Evolutionary conservation across 2,329 filamentous ascomycete species (phyloP).

Genomic region (Neopestalotiopsis clavispora): DNA sequence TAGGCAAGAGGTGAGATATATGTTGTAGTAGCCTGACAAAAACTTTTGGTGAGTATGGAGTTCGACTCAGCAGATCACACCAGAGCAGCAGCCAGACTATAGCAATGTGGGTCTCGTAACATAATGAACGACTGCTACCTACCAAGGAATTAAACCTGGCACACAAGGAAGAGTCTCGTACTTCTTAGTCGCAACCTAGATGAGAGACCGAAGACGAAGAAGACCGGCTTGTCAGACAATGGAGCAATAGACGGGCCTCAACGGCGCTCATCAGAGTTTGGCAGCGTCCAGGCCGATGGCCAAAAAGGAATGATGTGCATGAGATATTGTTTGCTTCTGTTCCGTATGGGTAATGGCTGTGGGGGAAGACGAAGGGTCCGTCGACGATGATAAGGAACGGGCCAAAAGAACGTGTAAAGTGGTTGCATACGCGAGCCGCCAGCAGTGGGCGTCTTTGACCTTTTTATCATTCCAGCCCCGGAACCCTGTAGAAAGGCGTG

Average conservation of each 20-base stretch:
- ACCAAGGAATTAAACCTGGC: slow-evolving; percentile 9
- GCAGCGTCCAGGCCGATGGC: slow-evolving; percentile 3
- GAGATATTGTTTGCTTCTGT: slow-evolving; percentile 17
- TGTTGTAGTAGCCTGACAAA: slow-evolving; percentile 33
- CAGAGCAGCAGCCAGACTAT: slow-evolving; percentile 29
- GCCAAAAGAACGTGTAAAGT: slow-evolving; percentile 32
- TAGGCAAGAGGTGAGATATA: slow-evolving; percentile 42
- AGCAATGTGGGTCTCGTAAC: slow-evolving; percentile 28
- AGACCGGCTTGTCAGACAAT: slow-evolving; percentile 26
- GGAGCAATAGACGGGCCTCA: slow-evolving; percentile 28
- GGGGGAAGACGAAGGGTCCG: slow-evolving; percentile 15
- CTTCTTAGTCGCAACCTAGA: neutral
- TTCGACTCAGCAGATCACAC: slow-evolving; percentile 35
- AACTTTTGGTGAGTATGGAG: slow-evolving; percentile 29
- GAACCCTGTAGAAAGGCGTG: slow-evolving; percentile 13
- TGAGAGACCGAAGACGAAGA: slow-evolving; percentile 20
- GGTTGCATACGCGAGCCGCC: slow-evolving; percentile 39
- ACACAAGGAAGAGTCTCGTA: slow-evolving; percentile 20
- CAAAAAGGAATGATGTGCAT: slow-evolving; percentile 17
- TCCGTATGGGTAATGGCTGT: neutral
- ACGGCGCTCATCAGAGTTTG: slow-evolving; percentile 6
- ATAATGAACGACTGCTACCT: slow-evolving; percentile 19
- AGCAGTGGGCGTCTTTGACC: slow-evolving; percentile 22
- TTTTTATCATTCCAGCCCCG: slow-evolving; percentile 25
- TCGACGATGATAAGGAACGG: slow-evolving; percentile 17